phyloP scores from a whole-genome alignment of 176 grass and related monocot species.

The Poa pratensis region DNA sequence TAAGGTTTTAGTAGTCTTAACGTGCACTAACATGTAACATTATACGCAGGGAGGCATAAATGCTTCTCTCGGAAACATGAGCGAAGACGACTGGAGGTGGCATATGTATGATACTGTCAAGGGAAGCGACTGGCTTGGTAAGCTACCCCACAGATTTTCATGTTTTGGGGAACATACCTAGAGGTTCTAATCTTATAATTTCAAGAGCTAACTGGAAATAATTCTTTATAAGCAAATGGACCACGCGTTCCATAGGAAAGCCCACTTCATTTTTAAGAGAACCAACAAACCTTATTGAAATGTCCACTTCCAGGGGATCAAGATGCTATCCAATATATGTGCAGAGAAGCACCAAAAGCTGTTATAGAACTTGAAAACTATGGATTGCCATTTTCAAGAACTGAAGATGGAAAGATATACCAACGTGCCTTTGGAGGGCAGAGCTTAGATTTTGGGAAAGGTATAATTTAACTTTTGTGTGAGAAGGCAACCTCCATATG shows the following conservation, averaged over 20 bases:
- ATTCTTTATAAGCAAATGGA: neutral
- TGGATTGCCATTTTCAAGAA: conserved; percentile 95
- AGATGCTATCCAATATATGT: conserved; percentile 99
- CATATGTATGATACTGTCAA: conserved; percentile 99
- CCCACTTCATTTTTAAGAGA: neutral
- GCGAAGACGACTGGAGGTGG: conserved; percentile 99
- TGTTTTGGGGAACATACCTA: conserved; percentile 12
- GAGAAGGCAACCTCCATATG: neutral
- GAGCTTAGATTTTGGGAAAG: conserved; percentile 99
- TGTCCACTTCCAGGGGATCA: conserved; percentile 77
- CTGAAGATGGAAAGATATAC: conserved; percentile 99
- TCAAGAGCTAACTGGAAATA: conserved; percentile 20
- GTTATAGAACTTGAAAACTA: conserved; percentile 99
- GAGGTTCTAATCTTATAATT: conserved; percentile 9
- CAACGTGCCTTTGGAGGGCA: conserved; percentile 98
- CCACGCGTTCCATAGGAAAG: neutral
- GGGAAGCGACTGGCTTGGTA: conserved; percentile 97
- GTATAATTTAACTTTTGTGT: conserved; percentile 44
- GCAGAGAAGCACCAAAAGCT: conserved; percentile 99
- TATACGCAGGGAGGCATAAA: conserved; percentile 72
- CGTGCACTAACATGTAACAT: conserved; percentile 17
- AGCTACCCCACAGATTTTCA: conserved; percentile 19
- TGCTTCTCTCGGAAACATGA: conserved; percentile 97
- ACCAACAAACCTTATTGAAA: neutral
- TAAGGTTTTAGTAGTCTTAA: conserved; percentile 3